Percentiles rank a stretch among this genome's conserved stretches.
These are phyloP conservation scores for Debaryomyces prosopidis DNA, from an alignment of 805 yeast genomes.

Conservation along the genomic window DNA sequence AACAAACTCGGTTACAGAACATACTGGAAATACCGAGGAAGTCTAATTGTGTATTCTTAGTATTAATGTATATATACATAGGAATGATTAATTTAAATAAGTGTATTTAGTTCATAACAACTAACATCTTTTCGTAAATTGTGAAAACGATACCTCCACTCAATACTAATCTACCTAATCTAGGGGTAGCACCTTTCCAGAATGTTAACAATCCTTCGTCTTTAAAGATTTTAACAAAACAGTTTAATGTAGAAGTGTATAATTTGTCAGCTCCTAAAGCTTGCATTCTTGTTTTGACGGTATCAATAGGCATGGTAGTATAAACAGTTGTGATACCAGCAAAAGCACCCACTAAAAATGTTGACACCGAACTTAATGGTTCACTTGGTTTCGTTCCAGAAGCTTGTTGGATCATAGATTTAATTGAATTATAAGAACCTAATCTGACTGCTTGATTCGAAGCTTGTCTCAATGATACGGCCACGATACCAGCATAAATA, in stretches of 20 bases:
- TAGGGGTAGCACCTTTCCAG: constrained; percentile 98
- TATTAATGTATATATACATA: neutral
- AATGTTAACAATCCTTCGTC: constrained; percentile 89
- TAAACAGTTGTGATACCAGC: constrained; percentile 90
- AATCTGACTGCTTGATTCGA: constrained; percentile 92
- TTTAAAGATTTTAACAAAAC: constrained; percentile 75
- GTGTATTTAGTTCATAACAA: constrained; percentile 23
- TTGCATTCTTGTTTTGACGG: constrained; percentile 97
- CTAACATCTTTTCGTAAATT: constrained; percentile 87
- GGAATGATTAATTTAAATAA: neutral
- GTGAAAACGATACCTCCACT: constrained; percentile 98
- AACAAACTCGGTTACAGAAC: constrained; percentile 2
- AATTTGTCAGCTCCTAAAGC: constrained; percentile 72
- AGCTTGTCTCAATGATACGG: constrained; percentile 94
- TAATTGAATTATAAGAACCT: constrained; percentile 89
- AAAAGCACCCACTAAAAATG: constrained; percentile 86
- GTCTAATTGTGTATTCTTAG: constrained; percentile 1
- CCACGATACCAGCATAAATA: constrained; percentile 83
- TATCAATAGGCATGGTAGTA: constrained; percentile 93
- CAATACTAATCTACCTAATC: constrained; percentile 85
- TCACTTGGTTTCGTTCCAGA: constrained; percentile 64
- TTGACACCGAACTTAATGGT: constrained; percentile 75
- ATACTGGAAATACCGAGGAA: neutral
- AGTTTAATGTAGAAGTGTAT: constrained; percentile 76
- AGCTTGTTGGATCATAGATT: constrained; percentile 71